phyloP scores from a whole-genome alignment of 805 yeast genomes.

The Cyberlindnera subsufficiens region DNA sequence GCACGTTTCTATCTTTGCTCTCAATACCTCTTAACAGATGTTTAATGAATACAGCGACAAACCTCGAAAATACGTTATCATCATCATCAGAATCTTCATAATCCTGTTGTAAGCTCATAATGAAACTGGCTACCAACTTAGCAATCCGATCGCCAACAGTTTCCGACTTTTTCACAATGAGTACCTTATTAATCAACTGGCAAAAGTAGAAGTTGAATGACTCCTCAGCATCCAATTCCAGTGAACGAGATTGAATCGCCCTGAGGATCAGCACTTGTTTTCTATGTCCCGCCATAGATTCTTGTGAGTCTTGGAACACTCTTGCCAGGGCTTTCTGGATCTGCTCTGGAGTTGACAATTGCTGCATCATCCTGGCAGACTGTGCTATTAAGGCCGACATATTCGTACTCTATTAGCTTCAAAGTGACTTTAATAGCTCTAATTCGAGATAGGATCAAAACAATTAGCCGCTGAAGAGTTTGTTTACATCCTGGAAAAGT shows the following conservation, averaged over 20 bases:
- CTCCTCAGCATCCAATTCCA: conserved; percentile 44
- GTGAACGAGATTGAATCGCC: conserved; percentile 51
- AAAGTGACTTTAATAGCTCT: neutral
- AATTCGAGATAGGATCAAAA: neutral
- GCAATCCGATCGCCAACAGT: conserved; percentile 70
- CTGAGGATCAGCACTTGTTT: conserved; percentile 62
- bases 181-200: conserved; percentile 53
- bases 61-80: conserved; percentile 37
- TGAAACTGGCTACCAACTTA: conserved; percentile 56
- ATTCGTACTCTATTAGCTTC: neutral
- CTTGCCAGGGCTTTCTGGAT: conserved; percentile 48
- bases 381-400: conserved; percentile 15
- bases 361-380: conserved; percentile 8
- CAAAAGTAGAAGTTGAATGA: conserved; percentile 58
- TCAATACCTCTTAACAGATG: conserved; percentile 76
- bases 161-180: conserved; percentile 66
- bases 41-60: conserved; percentile 54
- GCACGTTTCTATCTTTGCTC: conserved; percentile 67
- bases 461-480: neutral
- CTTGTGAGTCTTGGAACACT: conserved; percentile 77
- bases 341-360: conserved; percentile 27
- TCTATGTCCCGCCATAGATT: conserved; percentile 67
- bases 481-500: neutral
- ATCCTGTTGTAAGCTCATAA: conserved; percentile 37
- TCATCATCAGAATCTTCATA: conserved; percentile 29